Evolutionary conservation across 2,329 filamentous ascomycete genomes (phyloP).

Genomic region (Cryphonectria naterciae): DNA sequence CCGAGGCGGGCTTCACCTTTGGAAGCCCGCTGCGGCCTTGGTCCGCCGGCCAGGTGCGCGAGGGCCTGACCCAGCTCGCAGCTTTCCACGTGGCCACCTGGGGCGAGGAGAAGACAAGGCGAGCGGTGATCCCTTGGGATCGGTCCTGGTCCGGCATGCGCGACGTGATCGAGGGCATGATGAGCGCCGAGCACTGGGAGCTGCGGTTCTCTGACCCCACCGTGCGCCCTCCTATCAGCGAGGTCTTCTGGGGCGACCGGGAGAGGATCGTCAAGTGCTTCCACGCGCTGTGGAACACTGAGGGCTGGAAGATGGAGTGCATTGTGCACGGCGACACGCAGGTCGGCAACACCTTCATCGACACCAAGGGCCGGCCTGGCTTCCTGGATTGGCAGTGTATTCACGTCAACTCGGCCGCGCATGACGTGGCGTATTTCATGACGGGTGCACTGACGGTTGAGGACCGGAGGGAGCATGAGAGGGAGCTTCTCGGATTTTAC

Average conservation of each 20-base stretch:
- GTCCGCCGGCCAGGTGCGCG: conserved; percentile 16
- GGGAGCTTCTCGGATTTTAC: conserved; percentile 43
- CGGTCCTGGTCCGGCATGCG: conserved; percentile 36
- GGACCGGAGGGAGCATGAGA: conserved; percentile 46
- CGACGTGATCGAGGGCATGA: conserved; percentile 37
- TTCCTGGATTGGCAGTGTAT: conserved; percentile 49
- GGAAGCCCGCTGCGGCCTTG: conserved; percentile 20
- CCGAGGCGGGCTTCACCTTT: conserved; percentile 32
- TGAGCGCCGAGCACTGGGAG: conserved; percentile 19
- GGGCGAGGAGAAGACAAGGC: conserved; percentile 34
- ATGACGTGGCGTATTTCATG: conserved; percentile 48
- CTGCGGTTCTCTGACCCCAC: conserved; percentile 22
- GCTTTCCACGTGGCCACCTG: conserved; percentile 46
- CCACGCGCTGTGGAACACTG: conserved; percentile 42
- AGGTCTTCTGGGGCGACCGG: conserved; percentile 19
- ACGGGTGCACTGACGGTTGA: conserved; percentile 43
- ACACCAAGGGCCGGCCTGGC: conserved; percentile 38
- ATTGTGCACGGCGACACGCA: conserved; percentile 50
- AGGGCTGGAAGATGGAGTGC: conserved; percentile 43
- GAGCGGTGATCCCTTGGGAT: conserved; percentile 37
- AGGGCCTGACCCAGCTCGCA: conserved; percentile 45
- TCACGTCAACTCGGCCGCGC: conserved; percentile 47
- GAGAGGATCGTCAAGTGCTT: conserved; percentile 33
- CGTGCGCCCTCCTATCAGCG: conserved; percentile 22
- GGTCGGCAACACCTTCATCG: conserved; percentile 49